These are phyloP conservation scores for Suillus subalutaceus DNA, from an alignment of 768 basidiomycete genomes.

Conservation along the genomic window DNA sequence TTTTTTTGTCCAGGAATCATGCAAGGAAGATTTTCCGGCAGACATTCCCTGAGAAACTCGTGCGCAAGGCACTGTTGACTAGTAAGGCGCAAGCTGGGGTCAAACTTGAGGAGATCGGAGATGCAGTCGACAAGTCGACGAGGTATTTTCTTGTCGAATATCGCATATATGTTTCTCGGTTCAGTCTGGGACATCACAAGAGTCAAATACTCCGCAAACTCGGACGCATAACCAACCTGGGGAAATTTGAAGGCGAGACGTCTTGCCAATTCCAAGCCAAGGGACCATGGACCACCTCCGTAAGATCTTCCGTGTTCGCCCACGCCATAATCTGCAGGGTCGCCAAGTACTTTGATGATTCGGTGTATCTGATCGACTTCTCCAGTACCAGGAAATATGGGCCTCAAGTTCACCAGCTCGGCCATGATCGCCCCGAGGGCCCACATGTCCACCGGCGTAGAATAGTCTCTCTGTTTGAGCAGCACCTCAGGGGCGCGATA, in stretches of 20 bases:
- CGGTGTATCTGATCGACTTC: slow-evolving; percentile 90
- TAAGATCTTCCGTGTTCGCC: slow-evolving; percentile 67
- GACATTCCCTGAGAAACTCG: slow-evolving; percentile 82
- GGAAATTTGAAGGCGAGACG: slow-evolving; percentile 85
- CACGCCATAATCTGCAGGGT: slow-evolving; percentile 82
- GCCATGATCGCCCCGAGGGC: slow-evolving; percentile 98
- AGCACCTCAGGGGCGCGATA: slow-evolving; percentile 98
- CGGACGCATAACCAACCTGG: slow-evolving; percentile 57
- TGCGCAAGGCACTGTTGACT: slow-evolving; percentile 87
- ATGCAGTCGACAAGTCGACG: slow-evolving; percentile 88
- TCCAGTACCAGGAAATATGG: slow-evolving; percentile 91
- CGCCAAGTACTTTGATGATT: slow-evolving; percentile 90
- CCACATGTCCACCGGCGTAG: slow-evolving; percentile 99
- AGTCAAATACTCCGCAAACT: slow-evolving; percentile 4
- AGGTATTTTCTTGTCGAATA: slow-evolving; percentile 81
- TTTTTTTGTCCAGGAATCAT: slow-evolving; percentile 43
- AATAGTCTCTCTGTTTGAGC: slow-evolving; percentile 89
- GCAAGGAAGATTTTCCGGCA: slow-evolving; percentile 64
- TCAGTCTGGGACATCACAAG: slow-evolving; percentile 47
- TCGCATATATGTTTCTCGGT: slow-evolving; percentile 68
- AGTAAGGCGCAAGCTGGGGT: slow-evolving; percentile 85
- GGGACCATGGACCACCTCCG: slow-evolving; percentile 89
- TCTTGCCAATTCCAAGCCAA: slow-evolving; percentile 86
- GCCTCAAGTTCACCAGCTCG: slow-evolving; percentile 91
- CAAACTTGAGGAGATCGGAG: slow-evolving; percentile 86